A percentile compares a stretch with the other conserved stretches of the same genome.
phyloP scores from a whole-genome alignment of 345 rosid genomes.

The Boechera stricta region DNA sequence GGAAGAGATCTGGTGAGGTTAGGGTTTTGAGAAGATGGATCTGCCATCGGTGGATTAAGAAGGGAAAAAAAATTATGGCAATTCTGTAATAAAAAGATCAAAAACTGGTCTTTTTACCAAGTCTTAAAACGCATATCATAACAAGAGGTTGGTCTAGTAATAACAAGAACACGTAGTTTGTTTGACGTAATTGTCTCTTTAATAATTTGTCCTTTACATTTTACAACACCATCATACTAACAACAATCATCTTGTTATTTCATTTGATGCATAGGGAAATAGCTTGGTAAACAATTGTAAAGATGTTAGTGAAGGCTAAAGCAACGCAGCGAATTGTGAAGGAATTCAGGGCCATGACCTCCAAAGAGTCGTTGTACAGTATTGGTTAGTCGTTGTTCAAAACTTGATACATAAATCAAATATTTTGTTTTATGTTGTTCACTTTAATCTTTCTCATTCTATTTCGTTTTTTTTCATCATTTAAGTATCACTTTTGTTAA shows the following conservation, averaged over 20 bases:
- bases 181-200: too few relatives aligned
- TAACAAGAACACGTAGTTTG: too few relatives aligned
- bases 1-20: too few relatives aligned
- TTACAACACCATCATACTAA: neutral
- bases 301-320: neutral
- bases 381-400: neutral
- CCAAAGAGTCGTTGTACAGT: slow-evolving; percentile 1
- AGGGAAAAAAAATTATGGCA: too few relatives aligned
- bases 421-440: neutral
- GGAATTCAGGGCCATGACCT: neutral
- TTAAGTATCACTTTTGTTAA: neutral
- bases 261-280: neutral
- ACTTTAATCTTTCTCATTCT: neutral
- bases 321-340: neutral
- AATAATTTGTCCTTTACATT: too few relatives aligned
- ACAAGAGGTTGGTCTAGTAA: too few relatives aligned
- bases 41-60: too few relatives aligned
- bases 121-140: too few relatives aligned
- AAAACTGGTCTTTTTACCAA: too few relatives aligned
- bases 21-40: too few relatives aligned
- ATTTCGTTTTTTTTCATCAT: neutral
- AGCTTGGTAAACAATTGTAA: neutral
- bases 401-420: neutral
- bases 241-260: neutral
- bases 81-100: too few relatives aligned